Base-by-base conservation (phyloP, 768 basidiomycete genomes). In the Russula griseocarnosa region DNA sequence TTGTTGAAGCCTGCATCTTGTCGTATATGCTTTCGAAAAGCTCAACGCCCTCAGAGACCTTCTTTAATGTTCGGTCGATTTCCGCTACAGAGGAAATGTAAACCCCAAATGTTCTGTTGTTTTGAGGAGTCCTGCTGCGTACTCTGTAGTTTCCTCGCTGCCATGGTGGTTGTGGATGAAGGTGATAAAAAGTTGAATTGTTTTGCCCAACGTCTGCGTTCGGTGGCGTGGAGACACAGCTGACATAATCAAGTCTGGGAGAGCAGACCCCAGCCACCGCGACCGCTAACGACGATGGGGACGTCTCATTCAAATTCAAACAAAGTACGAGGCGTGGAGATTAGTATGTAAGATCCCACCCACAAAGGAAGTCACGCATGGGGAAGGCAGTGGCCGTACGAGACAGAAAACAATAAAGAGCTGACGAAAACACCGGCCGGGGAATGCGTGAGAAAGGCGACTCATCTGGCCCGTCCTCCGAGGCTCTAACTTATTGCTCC, bases 41-140 rank as follows among this genome's bases (percentile, higher is more conserved):
- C 79, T 94, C 92, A 70, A 98, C 94, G 69, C 97, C 97, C 76
- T 95, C 92, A 40, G 87, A 71, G 69, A 99, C 95, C 81, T 94
- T 94, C 83, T 99, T 99, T 72, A 98, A 81, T 55, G 96, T 98
- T 73, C 92, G 86, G 85, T 98, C 97, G 69, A 99, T 98, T 79
- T 99, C 97, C 75, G 93, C 96, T 99, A 77, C 13, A 46, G 42
- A 22, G 9, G n/a, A 36, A 32, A 58, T 22, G 59, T 54, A 4
- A 62, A 20, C 66, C 55, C 14, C 24, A 46, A 14, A 36, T 28
- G 24, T 28, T 44, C 11, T 26, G 38, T 9, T 32, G 40, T 3
- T 0, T 14, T 47, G 20, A 46, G 14, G 7, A 51, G 10, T 20
- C 52, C 26, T 46, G n/a, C 44, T 10, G 63, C 71, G 67, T 64